Evolutionary conservation across 2,329 filamentous ascomycete species (phyloP).

Genomic region (Emergomyces pasteurianus): DNA sequence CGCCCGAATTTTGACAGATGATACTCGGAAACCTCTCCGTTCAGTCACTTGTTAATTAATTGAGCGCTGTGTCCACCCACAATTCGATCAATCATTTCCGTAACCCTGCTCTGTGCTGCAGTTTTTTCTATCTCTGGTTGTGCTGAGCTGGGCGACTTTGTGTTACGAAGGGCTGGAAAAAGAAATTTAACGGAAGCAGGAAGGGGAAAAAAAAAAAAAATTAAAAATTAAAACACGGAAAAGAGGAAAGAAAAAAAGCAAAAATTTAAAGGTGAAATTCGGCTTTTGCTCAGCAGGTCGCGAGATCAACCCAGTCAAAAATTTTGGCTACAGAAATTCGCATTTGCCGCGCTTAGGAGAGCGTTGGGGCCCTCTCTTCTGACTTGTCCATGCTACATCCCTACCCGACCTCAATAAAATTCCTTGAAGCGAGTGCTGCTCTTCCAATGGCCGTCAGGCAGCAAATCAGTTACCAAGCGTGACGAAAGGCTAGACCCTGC

Average conservation of each 20-base stretch:
- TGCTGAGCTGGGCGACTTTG: not conserved
- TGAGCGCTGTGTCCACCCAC: not conserved
- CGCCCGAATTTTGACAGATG: not conserved
- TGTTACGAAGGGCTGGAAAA: not conserved
- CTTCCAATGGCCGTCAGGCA: not conserved
- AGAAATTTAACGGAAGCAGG: not conserved
- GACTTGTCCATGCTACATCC: not conserved
- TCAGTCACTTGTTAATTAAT: not conserved
- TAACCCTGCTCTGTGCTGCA: slow-evolving; percentile 2
- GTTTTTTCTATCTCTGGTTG: not conserved
- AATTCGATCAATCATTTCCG: slow-evolving; percentile 9
- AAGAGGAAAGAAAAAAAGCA: not conserved
- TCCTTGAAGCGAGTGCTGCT: not conserved
- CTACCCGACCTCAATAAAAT: not conserved
- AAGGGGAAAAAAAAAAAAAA: not conserved
- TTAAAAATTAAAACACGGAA: not conserved
- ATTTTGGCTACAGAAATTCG: not conserved
- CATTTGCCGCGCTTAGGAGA: slow-evolving; percentile 1
- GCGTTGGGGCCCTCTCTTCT: not conserved
- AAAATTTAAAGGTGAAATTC: not conserved
- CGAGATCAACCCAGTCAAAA: not conserved
- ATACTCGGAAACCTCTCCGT: not conserved
- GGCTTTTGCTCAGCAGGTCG: not conserved
- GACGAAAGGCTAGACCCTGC: slow-evolving; percentile 10
- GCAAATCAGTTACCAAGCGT: not conserved